Percentiles rank a stretch among this genome's conserved stretches.
These are phyloP conservation scores for Beauveria brongniartii DNA, from an alignment of 2,329 filamentous ascomycete genomes.

Conservation along the genomic window DNA sequence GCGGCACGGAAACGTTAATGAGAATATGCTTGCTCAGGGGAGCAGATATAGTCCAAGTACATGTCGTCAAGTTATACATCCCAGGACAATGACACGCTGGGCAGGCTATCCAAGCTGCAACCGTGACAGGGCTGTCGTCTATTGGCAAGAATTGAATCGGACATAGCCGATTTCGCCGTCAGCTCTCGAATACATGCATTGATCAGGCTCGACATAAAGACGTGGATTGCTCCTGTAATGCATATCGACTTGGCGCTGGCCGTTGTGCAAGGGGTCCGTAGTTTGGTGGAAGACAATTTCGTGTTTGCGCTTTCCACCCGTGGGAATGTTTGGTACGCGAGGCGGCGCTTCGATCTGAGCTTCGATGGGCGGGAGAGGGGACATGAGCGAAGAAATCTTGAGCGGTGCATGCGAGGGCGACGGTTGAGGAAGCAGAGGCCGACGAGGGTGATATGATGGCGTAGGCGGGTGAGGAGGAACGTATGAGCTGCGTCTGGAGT, in stretches of 20 bases:
- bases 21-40: not conserved
- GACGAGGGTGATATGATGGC: constrained; percentile 21
- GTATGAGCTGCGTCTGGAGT: constrained; percentile 25
- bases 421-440: constrained; percentile 15
- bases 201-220: constrained; percentile 21
- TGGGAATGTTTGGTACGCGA: constrained; percentile 18
- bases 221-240: constrained; percentile 20
- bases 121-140: not conserved
- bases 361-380: constrained; percentile 28
- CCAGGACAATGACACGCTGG: not conserved
- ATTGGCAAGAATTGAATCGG: constrained; percentile 8
- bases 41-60: not conserved
- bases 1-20: not conserved
- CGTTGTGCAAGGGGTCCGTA: constrained; percentile 26
- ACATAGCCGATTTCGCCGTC: constrained; percentile 19
- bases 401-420: constrained; percentile 29
- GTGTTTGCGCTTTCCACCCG: constrained; percentile 31
- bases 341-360: constrained; percentile 24
- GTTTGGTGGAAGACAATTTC: constrained; percentile 27
- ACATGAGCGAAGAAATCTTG: constrained; percentile 28
- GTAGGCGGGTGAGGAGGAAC: constrained; percentile 15
- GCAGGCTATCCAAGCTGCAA: not conserved
- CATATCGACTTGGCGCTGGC: constrained; percentile 28
- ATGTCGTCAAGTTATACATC: not conserved
- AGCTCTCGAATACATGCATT: constrained; percentile 27